Percentiles rank a stretch among this genome's conserved stretches.
phyloP scores from a whole-genome alignment of 2,329 filamentous ascomycete genomes.

The Ascochyta koolunga region DNA sequence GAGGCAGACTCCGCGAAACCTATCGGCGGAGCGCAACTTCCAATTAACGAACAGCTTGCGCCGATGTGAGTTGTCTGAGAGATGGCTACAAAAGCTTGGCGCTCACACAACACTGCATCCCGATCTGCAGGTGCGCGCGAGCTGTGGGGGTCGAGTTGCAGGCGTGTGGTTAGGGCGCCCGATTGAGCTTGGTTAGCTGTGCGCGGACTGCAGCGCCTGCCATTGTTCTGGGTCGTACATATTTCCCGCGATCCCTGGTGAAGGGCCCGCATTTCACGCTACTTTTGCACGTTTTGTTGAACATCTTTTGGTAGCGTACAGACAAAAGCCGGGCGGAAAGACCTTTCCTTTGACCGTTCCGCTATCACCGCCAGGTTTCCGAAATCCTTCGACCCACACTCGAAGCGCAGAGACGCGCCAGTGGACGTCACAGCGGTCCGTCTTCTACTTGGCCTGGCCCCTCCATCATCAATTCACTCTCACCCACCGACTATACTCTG shows the following conservation, averaged over 20 bases:
- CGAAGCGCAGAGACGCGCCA: slow-evolving; percentile 13
- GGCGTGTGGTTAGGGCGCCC: slow-evolving; percentile 15
- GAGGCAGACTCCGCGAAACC: not conserved
- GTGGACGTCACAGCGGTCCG: slow-evolving; percentile 12
- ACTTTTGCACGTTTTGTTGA: slow-evolving; percentile 15
- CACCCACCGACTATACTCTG: not conserved
- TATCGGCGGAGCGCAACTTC: slow-evolving; percentile 1
- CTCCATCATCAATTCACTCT: slow-evolving; percentile 1
- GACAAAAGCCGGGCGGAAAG: not conserved
- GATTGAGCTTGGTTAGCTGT: not conserved
- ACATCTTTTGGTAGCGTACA: slow-evolving; percentile 6
- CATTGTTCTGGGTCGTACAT: slow-evolving; percentile 20
- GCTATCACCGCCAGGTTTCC: slow-evolving; percentile 15
- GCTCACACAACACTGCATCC: slow-evolving; percentile 22
- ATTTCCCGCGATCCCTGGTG: slow-evolving; percentile 17
- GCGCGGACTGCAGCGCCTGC: slow-evolving; percentile 13
- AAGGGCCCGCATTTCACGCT: slow-evolving; percentile 22
- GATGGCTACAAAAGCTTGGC: slow-evolving; percentile 5
- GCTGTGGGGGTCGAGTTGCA: slow-evolving; percentile 27
- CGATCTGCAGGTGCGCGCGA: slow-evolving; percentile 31
- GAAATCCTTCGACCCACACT: slow-evolving; percentile 17
- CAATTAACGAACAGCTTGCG: slow-evolving; percentile 8
- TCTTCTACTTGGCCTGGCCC: slow-evolving; percentile 11
- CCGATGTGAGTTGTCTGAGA: slow-evolving; percentile 5
- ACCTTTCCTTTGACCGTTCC: slow-evolving; percentile 7